Base-by-base conservation (phyloP, 768 basidiomycete species). In the Collybia mongolica region DNA sequence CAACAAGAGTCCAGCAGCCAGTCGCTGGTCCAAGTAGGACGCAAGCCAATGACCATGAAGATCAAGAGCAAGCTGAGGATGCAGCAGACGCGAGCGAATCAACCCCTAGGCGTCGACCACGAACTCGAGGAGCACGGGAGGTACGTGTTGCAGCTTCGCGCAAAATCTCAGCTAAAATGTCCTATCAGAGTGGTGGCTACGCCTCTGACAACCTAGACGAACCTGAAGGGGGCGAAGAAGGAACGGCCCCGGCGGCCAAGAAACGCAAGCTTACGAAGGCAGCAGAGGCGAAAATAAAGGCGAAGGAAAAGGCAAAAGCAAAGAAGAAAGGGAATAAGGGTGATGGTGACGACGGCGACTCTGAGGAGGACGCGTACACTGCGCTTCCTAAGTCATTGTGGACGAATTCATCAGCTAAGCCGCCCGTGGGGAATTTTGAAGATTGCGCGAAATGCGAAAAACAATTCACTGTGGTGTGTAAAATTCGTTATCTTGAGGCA, bases 391-490 rank as follows among this genome's bases (percentile, higher is more conserved):
- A 77, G 61, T 73, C 72, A 42, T 56, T 74, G 62, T 69, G 72
- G 28, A 58, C 50, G 14, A 67, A 57, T 44, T 57, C 50, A 57
- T 69, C 57, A 29, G 69, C 54, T 42, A 86, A 86, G 52, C 90
- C 88, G 1, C 73, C 86, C 2, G 74, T 86, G 3, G 96, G 96
- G 1, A 84, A 82, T 55, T 88, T 95, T 48, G 84, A 84, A 56
- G 72, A 77, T 6, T 99, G 97, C 62, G 90, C 84, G 1, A 78
- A 79, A 48, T 99, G 96, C 65, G 75, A 78, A 44, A 86, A 88
- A 51, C 83, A 86, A 57, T 97, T 96, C 63, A 92, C 91, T 14
- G 89, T 95, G 61, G 96, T 97, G 66, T 50, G 84, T 77, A 14
- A 23, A 5, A 24, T 24, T 9, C 12, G 44, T 28, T 51, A 5